These are phyloP conservation scores for Plenodomus biglobosus DNA, from an alignment of 2,329 filamentous ascomycete species.

Conservation along the genomic window DNA sequence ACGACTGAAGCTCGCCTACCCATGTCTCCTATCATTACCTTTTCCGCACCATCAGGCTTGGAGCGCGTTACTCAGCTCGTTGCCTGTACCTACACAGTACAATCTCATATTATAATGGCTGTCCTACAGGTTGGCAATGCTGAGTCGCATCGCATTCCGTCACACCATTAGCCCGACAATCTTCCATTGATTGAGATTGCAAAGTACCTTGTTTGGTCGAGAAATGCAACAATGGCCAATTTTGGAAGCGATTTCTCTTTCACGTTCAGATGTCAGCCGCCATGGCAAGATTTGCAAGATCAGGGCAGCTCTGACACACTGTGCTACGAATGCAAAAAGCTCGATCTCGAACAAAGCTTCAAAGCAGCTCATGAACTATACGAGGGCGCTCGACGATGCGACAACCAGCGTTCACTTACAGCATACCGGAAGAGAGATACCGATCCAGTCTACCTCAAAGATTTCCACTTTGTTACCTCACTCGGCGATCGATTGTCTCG, in stretches of 20 bases:
- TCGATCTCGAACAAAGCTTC: constrained; percentile 2
- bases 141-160: too few species aligned
- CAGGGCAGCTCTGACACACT: background rate
- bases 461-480: constrained; percentile 4
- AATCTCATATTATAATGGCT: background rate
- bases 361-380: background rate
- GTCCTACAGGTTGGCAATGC: too few species aligned
- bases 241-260: background rate
- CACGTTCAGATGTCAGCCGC: constrained; percentile 2
- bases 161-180: background rate
- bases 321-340: background rate
- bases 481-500: background rate
- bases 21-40: background rate
- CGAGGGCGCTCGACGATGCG: background rate
- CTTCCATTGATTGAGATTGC: background rate
- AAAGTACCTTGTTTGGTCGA: too few species aligned
- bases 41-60: background rate
- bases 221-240: background rate
- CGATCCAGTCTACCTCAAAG: constrained; percentile 1
- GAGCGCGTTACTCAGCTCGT: background rate
- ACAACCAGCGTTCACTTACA: background rate
- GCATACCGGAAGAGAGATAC: constrained; percentile 2
- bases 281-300: background rate
- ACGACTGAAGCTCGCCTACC: background rate
- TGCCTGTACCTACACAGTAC: background rate